Evolutionary conservation across 2,329 filamentous ascomycete species (phyloP), one percentile per base, ranked within the genome.

Genomic region (Apiospora hydei): DNA sequence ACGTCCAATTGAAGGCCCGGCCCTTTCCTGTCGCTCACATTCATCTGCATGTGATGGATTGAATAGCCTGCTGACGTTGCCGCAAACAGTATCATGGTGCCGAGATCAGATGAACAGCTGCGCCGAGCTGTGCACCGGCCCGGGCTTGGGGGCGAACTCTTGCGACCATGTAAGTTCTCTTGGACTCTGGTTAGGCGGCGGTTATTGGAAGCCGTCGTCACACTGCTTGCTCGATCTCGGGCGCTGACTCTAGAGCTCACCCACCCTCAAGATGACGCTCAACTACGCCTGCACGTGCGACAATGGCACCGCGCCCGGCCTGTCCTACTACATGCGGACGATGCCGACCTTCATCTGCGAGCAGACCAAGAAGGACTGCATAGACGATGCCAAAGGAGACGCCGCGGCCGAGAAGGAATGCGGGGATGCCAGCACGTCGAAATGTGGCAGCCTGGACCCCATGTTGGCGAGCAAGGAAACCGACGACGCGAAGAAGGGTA

Each of bases 321-420:
- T 69, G 7, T 1, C 26, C 8, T 69, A 46, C 3, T 69, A 69
- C 44, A n/a, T 6, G 13, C 38, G 67, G 13, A 69, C 67, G 67
- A 69, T 69, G 67, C 67, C 67, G 26, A 69, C 67, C 44, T 49
- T 69, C 18, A 69, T 69, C 67, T 69, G 67, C 44, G 44, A 34
- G 26, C 16, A 69, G 26, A 49, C 3, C 21, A 69, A 38, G 8
- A 49, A 49, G 14, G 44, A 34, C 13, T 69, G 67, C 21, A 18
- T 30, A 16, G 47, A 5, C 1, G 21, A 47, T 6, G 44, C 26
- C 10, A 47, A 46, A 18, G 34, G 26, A 26, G n/a, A 69, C 16
- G 67, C 67, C 3, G 43, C 47, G 44, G 44, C 44, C 5, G 16
- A 69, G n/a, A 49, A 49, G 26, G 26, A 49, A 38, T 69, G 67